These are phyloP conservation scores for Bruguiera hainesii DNA, from an alignment of 441 rosid species.

Conservation along the genomic window DNA sequence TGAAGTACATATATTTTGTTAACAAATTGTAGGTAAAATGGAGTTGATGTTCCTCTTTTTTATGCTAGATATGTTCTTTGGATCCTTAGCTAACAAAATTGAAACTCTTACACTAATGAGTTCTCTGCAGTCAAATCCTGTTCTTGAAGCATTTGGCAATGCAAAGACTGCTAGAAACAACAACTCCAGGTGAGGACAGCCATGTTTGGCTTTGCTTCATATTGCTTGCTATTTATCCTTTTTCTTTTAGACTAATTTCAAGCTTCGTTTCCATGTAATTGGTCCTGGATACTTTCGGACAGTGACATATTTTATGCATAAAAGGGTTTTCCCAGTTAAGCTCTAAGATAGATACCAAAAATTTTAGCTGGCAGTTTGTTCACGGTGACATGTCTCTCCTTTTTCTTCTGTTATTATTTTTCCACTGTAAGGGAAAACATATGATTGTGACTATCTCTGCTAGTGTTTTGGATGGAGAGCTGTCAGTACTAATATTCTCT, in stretches of 20 bases:
- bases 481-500: conserved; percentile 16
- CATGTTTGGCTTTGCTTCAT: background rate
- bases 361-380: conserved; percentile 1
- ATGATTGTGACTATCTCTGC: conserved; percentile 3
- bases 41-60: background rate
- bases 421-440: conserved; percentile 1
- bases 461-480: background rate
- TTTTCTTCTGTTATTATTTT: conserved; percentile 4
- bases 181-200: conserved; percentile 70
- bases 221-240: conserved; percentile 4
- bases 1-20: background rate
- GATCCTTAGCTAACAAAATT: conserved; percentile 12
- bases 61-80: background rate
- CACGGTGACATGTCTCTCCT: background rate
- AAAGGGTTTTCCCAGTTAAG: background rate
- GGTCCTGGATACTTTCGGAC: background rate
- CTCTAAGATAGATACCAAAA: background rate
- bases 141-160: conserved; percentile 97
- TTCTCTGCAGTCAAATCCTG: conserved; percentile 89
- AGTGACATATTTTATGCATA: too few relatives aligned
- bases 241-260: background rate
- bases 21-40: too few relatives aligned
- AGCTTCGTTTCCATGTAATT: conserved; percentile 10
- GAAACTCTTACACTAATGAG: conserved; percentile 31
- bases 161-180: conserved; percentile 92